Evolutionary conservation across 1,284 basidiomycete species (phyloP).

Genomic region (Sporisorium graminicola): DNA sequence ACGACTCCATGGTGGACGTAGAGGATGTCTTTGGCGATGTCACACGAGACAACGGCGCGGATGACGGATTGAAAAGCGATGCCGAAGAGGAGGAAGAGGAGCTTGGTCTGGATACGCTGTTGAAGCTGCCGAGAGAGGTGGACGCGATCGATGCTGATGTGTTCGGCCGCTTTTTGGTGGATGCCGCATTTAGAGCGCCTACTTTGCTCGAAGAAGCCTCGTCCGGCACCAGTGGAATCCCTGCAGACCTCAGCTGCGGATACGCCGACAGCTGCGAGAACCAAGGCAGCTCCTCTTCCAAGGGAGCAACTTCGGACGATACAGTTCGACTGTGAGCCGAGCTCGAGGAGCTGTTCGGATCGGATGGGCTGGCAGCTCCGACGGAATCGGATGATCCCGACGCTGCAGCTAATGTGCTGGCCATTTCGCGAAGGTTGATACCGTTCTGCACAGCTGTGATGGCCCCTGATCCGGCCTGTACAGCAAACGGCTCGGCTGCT

Average conservation of each 20-base stretch:
- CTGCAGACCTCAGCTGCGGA: conserved; percentile 53
- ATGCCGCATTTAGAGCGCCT: conserved; percentile 9
- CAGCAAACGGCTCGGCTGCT: conserved; percentile 14
- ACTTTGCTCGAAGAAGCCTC: conserved; percentile 28
- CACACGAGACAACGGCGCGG: conserved; percentile 24
- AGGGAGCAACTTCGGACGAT: conserved; percentile 1
- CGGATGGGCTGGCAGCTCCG: not conserved
- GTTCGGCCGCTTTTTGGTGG: conserved; percentile 22
- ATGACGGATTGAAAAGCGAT: conserved; percentile 17
- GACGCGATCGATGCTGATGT: conserved; percentile 19
- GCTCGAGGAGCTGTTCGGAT: not conserved
- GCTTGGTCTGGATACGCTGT: conserved; percentile 18
- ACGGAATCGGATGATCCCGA: conserved; percentile 6
- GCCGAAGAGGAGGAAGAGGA: conserved; percentile 24
- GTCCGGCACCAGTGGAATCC: conserved; percentile 45
- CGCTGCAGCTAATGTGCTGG: conserved; percentile 26
- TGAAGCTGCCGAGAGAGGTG: conserved; percentile 14
- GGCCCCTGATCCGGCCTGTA: conserved; percentile 28
- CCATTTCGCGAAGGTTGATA: conserved; percentile 32
- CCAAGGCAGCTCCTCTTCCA: conserved; percentile 55
- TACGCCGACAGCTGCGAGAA: conserved; percentile 58
- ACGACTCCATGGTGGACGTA: conserved; percentile 22
- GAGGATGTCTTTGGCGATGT: conserved; percentile 29
- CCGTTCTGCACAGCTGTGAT: conserved; percentile 42
- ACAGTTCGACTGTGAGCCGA: not conserved